Evolutionary conservation across 768 basidiomycete species (phyloP), one percentile per base, ranked within the genome.

Genomic region (Hericium alpestre): DNA sequence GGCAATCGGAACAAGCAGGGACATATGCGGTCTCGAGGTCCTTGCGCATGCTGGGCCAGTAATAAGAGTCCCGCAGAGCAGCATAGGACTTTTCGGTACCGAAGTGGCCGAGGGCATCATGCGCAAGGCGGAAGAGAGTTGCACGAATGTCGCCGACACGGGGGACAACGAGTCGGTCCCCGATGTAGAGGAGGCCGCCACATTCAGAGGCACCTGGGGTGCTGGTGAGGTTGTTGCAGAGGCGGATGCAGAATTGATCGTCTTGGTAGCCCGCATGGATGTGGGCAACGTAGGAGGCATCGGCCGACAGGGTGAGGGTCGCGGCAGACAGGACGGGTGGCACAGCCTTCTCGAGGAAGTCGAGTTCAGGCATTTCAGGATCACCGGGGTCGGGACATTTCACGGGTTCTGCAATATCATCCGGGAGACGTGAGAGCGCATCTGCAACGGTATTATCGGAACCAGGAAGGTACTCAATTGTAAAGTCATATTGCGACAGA

Each of bases 391-490:
- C 2, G 53, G n/a, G 13, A 8, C 18, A 41, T 56, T 50, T 15
- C 1, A 38, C 51, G 56, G 20, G 18, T 64, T 63, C 23, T 4
- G 23, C 23, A 23, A 23, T 23, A 5, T 40, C 39, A 11, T 11
- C 12, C 1, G 39, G 39, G 4, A 72, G 22, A 38, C 70, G 62
- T 0, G 75, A 79, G 5, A 80, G 60, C 0, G 74, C 70, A 62
- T 80, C 76, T 0, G 73, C 69, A 0, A 73, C 58, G 0, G 68
- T 61, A 57, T 80, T 43, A 3, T 2, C 18, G 8, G 41, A 78
- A 0, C 77, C 77, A 0, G 62, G 51, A 65, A 79, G 58, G 55
- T 76, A 77, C 3, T 55, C 52, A 16, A 76, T 70, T 0, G 59
- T 43, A 50, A 64, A 65, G 41, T 77, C 69, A 56, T 74, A 79